Evolutionary conservation across 2,329 filamentous ascomycete species (phyloP).

Genomic region (Phialocephala sp.): DNA sequence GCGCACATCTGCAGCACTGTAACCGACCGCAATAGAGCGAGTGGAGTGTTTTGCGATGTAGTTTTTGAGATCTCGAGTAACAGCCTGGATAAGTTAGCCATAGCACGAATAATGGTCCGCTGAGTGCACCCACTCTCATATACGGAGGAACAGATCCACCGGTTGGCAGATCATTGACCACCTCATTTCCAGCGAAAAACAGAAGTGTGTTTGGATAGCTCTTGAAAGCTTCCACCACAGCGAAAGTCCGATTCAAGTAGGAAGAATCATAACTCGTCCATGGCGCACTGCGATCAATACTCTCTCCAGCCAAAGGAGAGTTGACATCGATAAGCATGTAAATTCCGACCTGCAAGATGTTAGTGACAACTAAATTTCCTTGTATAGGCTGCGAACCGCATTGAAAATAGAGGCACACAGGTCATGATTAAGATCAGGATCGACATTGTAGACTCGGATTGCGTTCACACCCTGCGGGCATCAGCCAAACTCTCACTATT

Average conservation of each 20-base stretch:
- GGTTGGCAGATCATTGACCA: conserved; percentile 70
- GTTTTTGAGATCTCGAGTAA: conserved; percentile 80
- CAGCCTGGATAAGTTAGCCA: conserved; percentile 55
- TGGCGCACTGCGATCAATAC: conserved; percentile 59
- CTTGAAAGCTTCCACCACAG: conserved; percentile 70
- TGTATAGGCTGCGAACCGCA: conserved; percentile 47
- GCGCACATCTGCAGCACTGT: conserved; percentile 82
- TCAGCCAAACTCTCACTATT: conserved; percentile 14
- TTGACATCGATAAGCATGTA: conserved; percentile 75
- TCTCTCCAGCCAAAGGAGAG: conserved; percentile 64
- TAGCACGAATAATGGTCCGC: not conserved
- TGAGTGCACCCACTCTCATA: conserved; percentile 50
- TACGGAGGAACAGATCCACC: conserved; percentile 70
- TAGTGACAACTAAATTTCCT: conserved; percentile 19
- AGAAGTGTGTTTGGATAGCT: conserved; percentile 70
- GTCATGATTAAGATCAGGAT: conserved; percentile 70
- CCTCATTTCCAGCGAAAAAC: conserved; percentile 82
- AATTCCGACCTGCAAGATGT: conserved; percentile 55
- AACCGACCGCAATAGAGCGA: conserved; percentile 76
- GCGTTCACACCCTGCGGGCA: conserved; percentile 59
- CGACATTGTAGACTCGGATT: conserved; percentile 73
- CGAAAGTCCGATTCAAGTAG: conserved; percentile 71
- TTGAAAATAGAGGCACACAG: conserved; percentile 73
- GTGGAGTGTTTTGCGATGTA: conserved; percentile 75
- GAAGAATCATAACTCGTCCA: conserved; percentile 63